Conservation (phyloP, 2,329 filamentous ascomycete genomes). For the Lecanicillium sp. region DNA sequence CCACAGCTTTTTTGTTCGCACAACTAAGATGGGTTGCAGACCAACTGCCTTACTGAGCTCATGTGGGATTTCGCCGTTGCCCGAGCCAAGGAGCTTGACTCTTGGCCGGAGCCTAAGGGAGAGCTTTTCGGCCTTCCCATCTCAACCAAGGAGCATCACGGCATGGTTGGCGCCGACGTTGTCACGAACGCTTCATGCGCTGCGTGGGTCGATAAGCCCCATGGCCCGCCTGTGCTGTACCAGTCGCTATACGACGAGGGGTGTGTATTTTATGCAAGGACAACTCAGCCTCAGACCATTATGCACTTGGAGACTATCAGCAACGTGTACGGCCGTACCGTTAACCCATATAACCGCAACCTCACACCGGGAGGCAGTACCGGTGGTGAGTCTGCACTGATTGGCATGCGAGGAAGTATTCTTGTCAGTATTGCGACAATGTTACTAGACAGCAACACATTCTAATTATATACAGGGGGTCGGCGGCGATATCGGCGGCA, state of each 20-base stretch:
- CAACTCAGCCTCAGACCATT: conserved; percentile 56
- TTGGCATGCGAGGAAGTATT: conserved; percentile 32
- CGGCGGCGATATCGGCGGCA: conserved; percentile 35
- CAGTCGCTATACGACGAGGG: conserved; percentile 27
- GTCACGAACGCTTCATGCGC: conserved; percentile 20
- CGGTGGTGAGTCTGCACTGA: conserved; percentile 44
- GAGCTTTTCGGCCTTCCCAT: conserved; percentile 26
- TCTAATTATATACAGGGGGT: conserved; percentile 19
- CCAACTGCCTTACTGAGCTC: conserved; percentile 25
- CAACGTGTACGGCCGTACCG: conserved; percentile 53
- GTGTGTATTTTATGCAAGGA: conserved; percentile 56
- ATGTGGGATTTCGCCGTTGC: conserved; percentile 27
- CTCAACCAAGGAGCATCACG: conserved; percentile 27
- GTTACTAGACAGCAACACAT: neutral
- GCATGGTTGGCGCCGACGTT: conserved; percentile 23
- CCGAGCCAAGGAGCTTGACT: conserved; percentile 23
- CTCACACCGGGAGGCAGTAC: conserved; percentile 57
- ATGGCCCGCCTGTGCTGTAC: conserved; percentile 24
- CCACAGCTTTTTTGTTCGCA: neutral
- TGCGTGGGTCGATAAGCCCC: conserved; percentile 22
- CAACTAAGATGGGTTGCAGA: conserved; percentile 13
- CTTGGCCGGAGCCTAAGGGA: conserved; percentile 23
- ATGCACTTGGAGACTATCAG: conserved; percentile 52
- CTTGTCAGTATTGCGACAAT: conserved; percentile 16
- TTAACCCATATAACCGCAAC: conserved; percentile 55